A percentile compares a stretch with the other conserved stretches of the same genome.
Evolutionary conservation across 2,329 filamentous ascomycete species (phyloP).

Genomic region (Pestalotiopsis sp.): DNA sequence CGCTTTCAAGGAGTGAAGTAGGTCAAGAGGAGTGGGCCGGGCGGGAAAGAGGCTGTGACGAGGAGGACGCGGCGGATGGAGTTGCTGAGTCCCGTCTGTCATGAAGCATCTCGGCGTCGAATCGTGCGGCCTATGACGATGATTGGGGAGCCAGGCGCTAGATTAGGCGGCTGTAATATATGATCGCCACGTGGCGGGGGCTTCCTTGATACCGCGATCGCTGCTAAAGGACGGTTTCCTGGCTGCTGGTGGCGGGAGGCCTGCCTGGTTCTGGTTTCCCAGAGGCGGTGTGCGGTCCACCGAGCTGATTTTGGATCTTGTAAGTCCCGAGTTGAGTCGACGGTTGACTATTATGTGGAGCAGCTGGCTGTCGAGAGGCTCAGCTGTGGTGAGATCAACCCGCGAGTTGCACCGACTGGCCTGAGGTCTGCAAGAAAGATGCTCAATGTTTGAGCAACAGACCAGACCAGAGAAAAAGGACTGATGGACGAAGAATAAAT

Average conservation of each 20-base stretch:
- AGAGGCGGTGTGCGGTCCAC: conserved; percentile 30
- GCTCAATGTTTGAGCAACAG: not conserved
- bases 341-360: conserved; percentile 31
- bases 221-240: not conserved
- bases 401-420: not conserved
- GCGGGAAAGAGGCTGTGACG: conserved; percentile 22
- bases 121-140: conserved; percentile 20
- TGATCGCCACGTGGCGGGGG: conserved; percentile 24
- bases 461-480: not conserved
- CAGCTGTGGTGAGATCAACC: not conserved
- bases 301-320: conserved; percentile 16
- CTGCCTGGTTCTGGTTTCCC: conserved; percentile 13
- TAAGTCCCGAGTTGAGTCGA: conserved; percentile 12
- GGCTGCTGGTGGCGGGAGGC: conserved; percentile 13
- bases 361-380: conserved; percentile 9
- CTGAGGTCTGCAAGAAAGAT: not conserved
- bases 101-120: conserved; percentile 36
- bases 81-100: conserved; percentile 24
- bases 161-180: conserved; percentile 22
- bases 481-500: not conserved
- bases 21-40: conserved; percentile 21
- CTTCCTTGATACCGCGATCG: conserved; percentile 17
- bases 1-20: conserved; percentile 15
- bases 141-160: conserved; percentile 16
- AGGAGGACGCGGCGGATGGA: conserved; percentile 22